These are phyloP conservation scores for Ustilago bromivora DNA, from an alignment of 1,284 basidiomycete species.

Conservation along the genomic window DNA sequence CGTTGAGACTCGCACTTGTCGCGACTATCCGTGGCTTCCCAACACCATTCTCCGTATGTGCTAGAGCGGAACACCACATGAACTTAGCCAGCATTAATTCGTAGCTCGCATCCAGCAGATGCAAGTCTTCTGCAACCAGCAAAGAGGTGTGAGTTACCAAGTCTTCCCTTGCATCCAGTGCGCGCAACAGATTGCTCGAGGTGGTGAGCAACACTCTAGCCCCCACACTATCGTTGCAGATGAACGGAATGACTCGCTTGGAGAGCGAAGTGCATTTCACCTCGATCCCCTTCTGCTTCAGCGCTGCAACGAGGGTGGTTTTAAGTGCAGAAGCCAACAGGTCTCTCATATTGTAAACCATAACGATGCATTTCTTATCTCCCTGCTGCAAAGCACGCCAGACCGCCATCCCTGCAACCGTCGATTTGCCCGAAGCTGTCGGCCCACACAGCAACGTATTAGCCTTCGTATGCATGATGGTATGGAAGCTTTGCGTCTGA, in stretches of 20 bases:
- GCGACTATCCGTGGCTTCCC: conserved; percentile 77
- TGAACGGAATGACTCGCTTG: conserved; percentile 24
- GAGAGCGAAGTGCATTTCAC: conserved; percentile 33
- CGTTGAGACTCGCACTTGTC: conserved; percentile 81
- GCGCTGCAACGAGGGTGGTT: conserved; percentile 17
- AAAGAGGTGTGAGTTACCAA: conserved; percentile 69
- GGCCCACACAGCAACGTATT: conserved; percentile 87
- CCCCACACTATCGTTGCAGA: conserved; percentile 13
- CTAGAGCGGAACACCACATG: conserved; percentile 29
- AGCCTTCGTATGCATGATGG: conserved; percentile 77
- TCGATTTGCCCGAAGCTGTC: conserved; percentile 83
- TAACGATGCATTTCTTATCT: conserved; percentile 18
- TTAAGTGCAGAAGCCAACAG: conserved; percentile 22
- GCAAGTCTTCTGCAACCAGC: conserved; percentile 86
- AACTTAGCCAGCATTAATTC: conserved; percentile 81
- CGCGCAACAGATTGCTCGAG: conserved; percentile 66
- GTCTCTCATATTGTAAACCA: conserved; percentile 28
- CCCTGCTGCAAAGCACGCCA: conserved; percentile 36
- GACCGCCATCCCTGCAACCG: conserved; percentile 72
- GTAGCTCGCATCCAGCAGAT: conserved; percentile 84
- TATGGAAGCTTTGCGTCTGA: conserved; percentile 92
- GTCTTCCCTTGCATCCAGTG: conserved; percentile 42
- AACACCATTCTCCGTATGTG: neutral
- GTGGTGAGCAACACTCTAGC: conserved; percentile 69
- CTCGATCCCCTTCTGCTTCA: conserved; percentile 38